These are phyloP conservation scores for Pseudocercospora pini-densiflorae DNA, from an alignment of 2,329 filamentous ascomycete species.

Conservation along the genomic window DNA sequence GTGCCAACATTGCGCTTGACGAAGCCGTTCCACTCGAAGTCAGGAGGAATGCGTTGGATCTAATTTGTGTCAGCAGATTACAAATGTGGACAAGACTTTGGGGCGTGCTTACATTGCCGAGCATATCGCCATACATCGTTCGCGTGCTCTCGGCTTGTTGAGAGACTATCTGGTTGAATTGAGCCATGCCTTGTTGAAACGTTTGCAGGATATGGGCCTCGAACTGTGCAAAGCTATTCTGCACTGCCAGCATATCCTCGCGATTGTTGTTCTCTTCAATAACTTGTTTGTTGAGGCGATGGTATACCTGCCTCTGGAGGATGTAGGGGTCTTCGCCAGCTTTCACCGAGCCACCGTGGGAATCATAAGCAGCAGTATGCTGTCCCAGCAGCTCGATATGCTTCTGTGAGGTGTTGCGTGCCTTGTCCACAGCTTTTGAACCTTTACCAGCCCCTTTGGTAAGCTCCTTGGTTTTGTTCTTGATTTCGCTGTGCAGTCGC, in stretches of 20 bases:
- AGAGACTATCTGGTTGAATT: conserved; percentile 80
- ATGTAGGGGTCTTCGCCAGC: conserved; percentile 86
- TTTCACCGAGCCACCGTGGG: conserved; percentile 71
- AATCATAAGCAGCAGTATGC: conserved; percentile 79
- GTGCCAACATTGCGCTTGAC: conserved; percentile 69
- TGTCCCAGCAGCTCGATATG: conserved; percentile 93
- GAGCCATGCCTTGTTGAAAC: conserved; percentile 78
- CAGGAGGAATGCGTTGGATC: conserved; percentile 75
- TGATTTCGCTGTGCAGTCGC: conserved; percentile 92
- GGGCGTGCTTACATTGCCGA: conserved; percentile 55
- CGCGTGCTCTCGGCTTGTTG: conserved; percentile 82
- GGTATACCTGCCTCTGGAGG: conserved; percentile 76
- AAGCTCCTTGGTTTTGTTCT: conserved; percentile 92
- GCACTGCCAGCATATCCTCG: conserved; percentile 88
- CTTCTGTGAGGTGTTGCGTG: conserved; percentile 84
- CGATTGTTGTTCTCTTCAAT: conserved; percentile 95
- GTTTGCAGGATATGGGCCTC: conserved; percentile 84
- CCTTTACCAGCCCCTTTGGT: conserved; percentile 78
- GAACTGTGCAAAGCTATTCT: conserved; percentile 85
- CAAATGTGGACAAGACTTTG: not conserved
- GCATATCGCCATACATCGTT: conserved; percentile 81
- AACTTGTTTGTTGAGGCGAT: conserved; percentile 87
- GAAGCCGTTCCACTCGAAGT: conserved; percentile 95
- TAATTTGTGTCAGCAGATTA: not conserved
- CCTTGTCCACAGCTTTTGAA: conserved; percentile 90